Percentiles rank a stretch among this genome's conserved stretches.
Conservation (phyloP, 1,139 yeast genomes). For the Lodderomyces theae region DNA sequence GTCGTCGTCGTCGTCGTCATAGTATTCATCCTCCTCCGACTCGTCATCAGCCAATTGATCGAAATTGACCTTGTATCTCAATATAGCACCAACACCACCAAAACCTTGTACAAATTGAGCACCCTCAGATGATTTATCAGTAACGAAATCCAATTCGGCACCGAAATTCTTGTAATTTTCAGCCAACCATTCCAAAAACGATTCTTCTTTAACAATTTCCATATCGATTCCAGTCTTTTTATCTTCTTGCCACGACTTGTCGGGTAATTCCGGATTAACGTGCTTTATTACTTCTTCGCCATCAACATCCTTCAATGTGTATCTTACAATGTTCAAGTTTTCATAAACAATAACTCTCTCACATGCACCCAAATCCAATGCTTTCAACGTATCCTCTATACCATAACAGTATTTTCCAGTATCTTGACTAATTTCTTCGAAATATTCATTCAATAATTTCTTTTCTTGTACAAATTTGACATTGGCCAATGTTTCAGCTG, state of each 20-base stretch:
- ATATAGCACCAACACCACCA: slow-evolving; percentile 97
- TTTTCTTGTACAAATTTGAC: slow-evolving; percentile 98
- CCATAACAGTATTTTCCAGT: slow-evolving; percentile 97
- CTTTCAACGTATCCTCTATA: slow-evolving; percentile 92
- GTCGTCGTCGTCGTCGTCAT: slow-evolving; percentile 65
- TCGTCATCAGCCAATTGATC: slow-evolving; percentile 90
- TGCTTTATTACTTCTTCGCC: slow-evolving; percentile 75
- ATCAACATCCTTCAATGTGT: slow-evolving; percentile 79
- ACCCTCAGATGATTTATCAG: slow-evolving; percentile 96
- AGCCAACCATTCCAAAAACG: slow-evolving; percentile 94
- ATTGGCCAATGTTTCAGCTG: slow-evolving; percentile 94
- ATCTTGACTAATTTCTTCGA: slow-evolving; percentile 96
- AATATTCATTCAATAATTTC: slow-evolving; percentile 86
- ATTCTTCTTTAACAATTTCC: slow-evolving; percentile 79
- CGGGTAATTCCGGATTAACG: slow-evolving; percentile 68
- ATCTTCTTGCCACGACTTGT: slow-evolving; percentile 75
- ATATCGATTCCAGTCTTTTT: slow-evolving; percentile 85
- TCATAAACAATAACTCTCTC: slow-evolving; percentile 91
- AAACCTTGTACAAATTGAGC: slow-evolving; percentile 97
- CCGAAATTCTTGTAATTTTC: slow-evolving; percentile 93
- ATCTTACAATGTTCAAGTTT: slow-evolving; percentile 80
- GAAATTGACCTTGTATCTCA: slow-evolving; percentile 94
- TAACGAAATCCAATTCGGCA: slow-evolving; percentile 92
- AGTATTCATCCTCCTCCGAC: slow-evolving; percentile 83
- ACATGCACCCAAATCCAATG: slow-evolving; percentile 93